Evolutionary conservation across 2,329 filamentous ascomycete species (phyloP), one percentile per base, ranked within the genome.

Genomic region (Penicillium aurantiogriseum): DNA sequence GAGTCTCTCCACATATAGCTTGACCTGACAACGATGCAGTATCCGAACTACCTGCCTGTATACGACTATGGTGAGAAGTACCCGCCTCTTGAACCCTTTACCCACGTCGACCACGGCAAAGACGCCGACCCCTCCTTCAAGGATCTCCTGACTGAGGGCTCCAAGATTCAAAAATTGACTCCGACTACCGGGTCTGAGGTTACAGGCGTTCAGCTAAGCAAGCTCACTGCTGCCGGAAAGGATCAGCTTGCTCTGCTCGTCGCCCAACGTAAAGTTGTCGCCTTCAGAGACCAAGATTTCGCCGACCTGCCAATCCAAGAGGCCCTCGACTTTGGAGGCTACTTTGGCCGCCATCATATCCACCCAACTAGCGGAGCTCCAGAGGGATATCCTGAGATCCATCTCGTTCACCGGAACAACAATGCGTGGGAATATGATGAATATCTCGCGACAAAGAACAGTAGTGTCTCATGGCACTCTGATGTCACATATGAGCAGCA

Each of bases 401-500:
- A 92, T 67, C 82, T 92, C 2, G 89, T 92, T 2, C 88, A 92
- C 73, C 84, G 89, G 25, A 85, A 83, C 23, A 86, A 83, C 46
- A 77, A 82, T 62, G 85, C 88, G 60, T 83, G 81, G 17, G 81
- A 79, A 2, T 79, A 78, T 17, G 77, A 83, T 36, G 77, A 83
- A 46, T 88, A 87, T 72, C 86, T 90, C 65, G 76, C 81, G 45
- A 84, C 83, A 38, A 82, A 89, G 19, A 91, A 89, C 3, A 92
- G 86, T 74, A 89, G 86, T 3, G 86, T 93, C 0, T 88, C 89
- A 4, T 95, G 91, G 91, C 91, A 96, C 76, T 89, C 87, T 0
- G 91, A 96, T 66, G 87, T 95, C 0, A 89, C 88, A 0, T 96
- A 94, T 71, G 92, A 96, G 78, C 77, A 83, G 62, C 91, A 96